Conservation (phyloP, 148 eudicot species). For the Persicaria tinctoria region DNA sequence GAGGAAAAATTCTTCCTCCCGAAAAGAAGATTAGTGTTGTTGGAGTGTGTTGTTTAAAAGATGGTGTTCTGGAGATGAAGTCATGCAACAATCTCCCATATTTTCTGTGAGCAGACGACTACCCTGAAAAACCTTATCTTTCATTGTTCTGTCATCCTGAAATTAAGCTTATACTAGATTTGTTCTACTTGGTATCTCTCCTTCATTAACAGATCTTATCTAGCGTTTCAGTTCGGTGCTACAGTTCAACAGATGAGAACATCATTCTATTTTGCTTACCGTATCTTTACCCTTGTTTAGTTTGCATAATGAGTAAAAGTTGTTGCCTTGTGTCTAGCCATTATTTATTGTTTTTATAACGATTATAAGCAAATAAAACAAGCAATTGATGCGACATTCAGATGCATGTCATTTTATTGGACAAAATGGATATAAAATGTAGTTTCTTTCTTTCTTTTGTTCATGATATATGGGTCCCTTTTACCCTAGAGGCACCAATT, state of each 20-base stretch:
- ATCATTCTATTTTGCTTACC: neutral
- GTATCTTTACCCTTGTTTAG: neutral
- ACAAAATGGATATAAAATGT: no score
- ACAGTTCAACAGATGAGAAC: neutral
- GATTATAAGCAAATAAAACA: no score
- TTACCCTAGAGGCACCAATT: neutral
- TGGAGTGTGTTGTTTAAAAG: constrained; percentile 51
- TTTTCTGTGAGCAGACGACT: constrained; percentile 51
- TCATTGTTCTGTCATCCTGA: neutral
- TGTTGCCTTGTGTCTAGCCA: neutral
- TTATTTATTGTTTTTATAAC: no score
- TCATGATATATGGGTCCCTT: neutral
- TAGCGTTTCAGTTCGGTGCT: no score
- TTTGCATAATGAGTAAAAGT: neutral
- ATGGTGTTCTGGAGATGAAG: constrained; percentile 58
- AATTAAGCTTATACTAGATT: neutral
- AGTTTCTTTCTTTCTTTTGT: neutral
- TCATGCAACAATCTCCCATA: constrained; percentile 70
- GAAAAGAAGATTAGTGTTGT: constrained; percentile 84
- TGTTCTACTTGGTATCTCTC: no score
- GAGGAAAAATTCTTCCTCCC: constrained; percentile 82
- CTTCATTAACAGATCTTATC: no score
- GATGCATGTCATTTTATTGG: no score
- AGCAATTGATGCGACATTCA: no score
- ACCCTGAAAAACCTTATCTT: neutral